A percentile compares a stretch with the other conserved stretches of the same genome.
Conservation (phyloP, 2,329 filamentous ascomycete species). For the Curvularia sp. region DNA sequence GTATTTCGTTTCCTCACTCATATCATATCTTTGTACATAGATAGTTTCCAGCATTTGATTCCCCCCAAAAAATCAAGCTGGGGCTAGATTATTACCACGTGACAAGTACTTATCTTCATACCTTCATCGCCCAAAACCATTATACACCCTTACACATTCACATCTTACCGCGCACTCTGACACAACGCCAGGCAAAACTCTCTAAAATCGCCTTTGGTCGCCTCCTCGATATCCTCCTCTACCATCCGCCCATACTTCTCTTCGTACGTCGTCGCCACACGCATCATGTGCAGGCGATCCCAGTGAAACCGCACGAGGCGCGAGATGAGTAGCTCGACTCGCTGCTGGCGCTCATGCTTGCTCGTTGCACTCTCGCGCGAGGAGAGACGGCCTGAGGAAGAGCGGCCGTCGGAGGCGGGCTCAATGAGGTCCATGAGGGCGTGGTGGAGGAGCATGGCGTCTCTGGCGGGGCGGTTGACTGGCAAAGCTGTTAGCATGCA, state of each 20-base stretch:
- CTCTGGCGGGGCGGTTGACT: constrained; percentile 89
- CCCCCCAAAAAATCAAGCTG: too few species aligned
- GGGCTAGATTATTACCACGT: too few species aligned
- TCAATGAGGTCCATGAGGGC: constrained; percentile 69
- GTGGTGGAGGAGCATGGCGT: constrained; percentile 89
- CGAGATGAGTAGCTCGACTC: constrained; percentile 86
- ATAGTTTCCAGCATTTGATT: too few species aligned
- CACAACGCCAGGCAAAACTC: constrained; percentile 73
- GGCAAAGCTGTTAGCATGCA: not conserved
- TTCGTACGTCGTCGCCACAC: constrained; percentile 79
- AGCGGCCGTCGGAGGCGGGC: constrained; percentile 35
- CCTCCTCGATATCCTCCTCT: constrained; percentile 78
- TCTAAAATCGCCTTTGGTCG: constrained; percentile 77
- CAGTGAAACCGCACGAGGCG: constrained; percentile 90
- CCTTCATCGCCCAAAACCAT: too few species aligned
- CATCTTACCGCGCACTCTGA: constrained; percentile 34
- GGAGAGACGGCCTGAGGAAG: constrained; percentile 26
- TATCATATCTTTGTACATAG: too few species aligned
- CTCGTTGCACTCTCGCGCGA: constrained; percentile 26
- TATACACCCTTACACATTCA: too few species aligned
- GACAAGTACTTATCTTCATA: too few species aligned
- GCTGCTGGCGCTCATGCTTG: constrained; percentile 59
- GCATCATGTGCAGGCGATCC: constrained; percentile 82
- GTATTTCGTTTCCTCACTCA: too few species aligned
- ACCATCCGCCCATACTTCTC: constrained; percentile 77